Percentiles rank a stretch among this genome's conserved stretches.
Conservation (phyloP, 495 filamentous ascomycete genomes). For the Trichoderma erinaceum region DNA sequence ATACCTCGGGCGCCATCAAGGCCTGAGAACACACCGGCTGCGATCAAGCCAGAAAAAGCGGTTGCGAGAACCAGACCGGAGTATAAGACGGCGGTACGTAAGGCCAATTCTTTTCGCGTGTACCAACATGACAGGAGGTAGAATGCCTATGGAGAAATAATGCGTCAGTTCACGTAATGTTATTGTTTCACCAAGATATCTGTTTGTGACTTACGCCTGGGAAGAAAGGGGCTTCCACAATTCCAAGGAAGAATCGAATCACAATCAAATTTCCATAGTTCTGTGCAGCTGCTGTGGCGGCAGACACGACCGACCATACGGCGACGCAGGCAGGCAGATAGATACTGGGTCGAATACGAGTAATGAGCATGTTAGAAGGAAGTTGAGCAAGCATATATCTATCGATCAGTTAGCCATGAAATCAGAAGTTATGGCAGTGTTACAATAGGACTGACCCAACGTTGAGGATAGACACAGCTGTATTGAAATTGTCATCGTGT, state of each 20-base stretch:
- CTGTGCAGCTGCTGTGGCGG: slow-evolving; percentile 44
- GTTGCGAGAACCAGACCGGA: slow-evolving; percentile 37
- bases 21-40: slow-evolving; percentile 33
- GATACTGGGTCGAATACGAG: slow-evolving; percentile 23
- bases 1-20: slow-evolving; percentile 26
- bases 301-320: slow-evolving; percentile 53
- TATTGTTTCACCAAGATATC: slow-evolving; percentile 19
- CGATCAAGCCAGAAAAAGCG: slow-evolving; percentile 46
- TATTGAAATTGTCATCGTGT: slow-evolving; percentile 46
- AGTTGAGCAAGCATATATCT: slow-evolving; percentile 44
- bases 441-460: slow-evolving; percentile 28
- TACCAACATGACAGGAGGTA: slow-evolving; percentile 46
- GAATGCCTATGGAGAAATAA: slow-evolving; percentile 42
- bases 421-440: neutral
- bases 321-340: slow-evolving; percentile 47
- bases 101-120: slow-evolving; percentile 43
- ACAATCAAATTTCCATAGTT: slow-evolving; percentile 49
- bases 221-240: slow-evolving; percentile 48
- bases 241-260: slow-evolving; percentile 56
- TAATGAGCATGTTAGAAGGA: slow-evolving; percentile 41
- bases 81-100: slow-evolving; percentile 41
- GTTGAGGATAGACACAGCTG: slow-evolving; percentile 45
- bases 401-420: slow-evolving; percentile 25
- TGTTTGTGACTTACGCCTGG: slow-evolving; percentile 22
- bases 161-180: slow-evolving; percentile 22